Conservation (phyloP, 805 yeast species). For the Nadsonia fulvescens region DNA sequence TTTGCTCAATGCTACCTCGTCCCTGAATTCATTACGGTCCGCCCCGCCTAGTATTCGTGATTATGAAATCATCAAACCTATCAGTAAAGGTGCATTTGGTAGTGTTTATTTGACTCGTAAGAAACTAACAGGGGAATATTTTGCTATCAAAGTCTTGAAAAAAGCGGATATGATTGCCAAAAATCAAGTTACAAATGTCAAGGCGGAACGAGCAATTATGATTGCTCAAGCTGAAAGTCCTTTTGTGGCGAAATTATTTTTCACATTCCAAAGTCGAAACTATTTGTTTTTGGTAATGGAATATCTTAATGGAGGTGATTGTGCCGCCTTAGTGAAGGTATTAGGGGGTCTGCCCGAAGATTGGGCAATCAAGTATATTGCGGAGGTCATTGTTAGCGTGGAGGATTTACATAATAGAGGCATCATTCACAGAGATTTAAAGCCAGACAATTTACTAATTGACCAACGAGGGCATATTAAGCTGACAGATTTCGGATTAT, state of each 20-base stretch:
- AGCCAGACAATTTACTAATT: conserved; percentile 83
- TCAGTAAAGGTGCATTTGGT: conserved; percentile 95
- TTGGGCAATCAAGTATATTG: conserved; percentile 68
- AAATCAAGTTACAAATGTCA: conserved; percentile 88
- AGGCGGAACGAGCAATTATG: conserved; percentile 92
- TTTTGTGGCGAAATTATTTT: conserved; percentile 75
- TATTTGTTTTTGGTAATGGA: conserved; percentile 91
- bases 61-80: conserved; percentile 80
- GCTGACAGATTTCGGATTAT: conserved; percentile 86
- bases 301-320: conserved; percentile 88
- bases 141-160: conserved; percentile 80
- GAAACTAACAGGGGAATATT: conserved; percentile 79
- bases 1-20: conserved; percentile 22
- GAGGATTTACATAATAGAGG: conserved; percentile 77
- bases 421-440: conserved; percentile 84
- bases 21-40: conserved; percentile 46
- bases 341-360: conserved; percentile 70
- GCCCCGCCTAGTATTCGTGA: conserved; percentile 60
- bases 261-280: conserved; percentile 76
- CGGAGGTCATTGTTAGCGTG: conserved; percentile 82
- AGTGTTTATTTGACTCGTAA: conserved; percentile 77
- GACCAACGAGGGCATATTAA: conserved; percentile 80
- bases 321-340: conserved; percentile 67
- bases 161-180: conserved; percentile 94
- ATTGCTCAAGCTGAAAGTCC: conserved; percentile 92